phyloP scores from a whole-genome alignment of 768 basidiomycete genomes.

The Crucibulum laeve region DNA sequence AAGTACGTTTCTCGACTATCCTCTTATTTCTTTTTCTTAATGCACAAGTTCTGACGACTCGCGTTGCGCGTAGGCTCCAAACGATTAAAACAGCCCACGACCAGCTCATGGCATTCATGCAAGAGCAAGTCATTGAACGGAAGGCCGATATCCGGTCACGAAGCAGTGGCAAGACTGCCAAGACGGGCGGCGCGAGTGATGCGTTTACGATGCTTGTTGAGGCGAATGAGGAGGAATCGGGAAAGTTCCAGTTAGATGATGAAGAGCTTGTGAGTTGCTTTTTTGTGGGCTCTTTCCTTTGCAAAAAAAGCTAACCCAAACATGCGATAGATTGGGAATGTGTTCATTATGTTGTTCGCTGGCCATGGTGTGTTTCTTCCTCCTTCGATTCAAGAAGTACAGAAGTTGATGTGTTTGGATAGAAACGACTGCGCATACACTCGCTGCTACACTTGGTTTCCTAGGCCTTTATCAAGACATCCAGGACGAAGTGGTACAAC shows the following conservation, averaged over 20 bases:
- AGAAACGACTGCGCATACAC: conserved; percentile 49
- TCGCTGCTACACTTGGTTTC: conserved; percentile 43
- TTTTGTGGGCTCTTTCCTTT: not conserved
- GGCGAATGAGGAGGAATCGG: not conserved
- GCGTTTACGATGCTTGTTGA: conserved; percentile 27
- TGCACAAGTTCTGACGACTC: not conserved
- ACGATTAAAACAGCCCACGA: conserved; percentile 22
- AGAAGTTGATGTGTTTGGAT: not conserved
- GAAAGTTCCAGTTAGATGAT: not conserved
- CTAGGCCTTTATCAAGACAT: conserved; percentile 40
- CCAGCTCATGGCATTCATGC: conserved; percentile 32
- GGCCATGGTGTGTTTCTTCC: conserved; percentile 42
- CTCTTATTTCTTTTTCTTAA: not conserved
- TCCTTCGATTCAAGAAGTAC: not conserved
- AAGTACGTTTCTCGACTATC: conserved; percentile 17
- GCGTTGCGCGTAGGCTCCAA: conserved; percentile 16
- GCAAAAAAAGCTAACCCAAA: not conserved
- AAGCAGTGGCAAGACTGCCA: not conserved
- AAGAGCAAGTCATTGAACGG: conserved; percentile 26
- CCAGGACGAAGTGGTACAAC: conserved; percentile 42
- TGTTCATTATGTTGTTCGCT: conserved; percentile 50
- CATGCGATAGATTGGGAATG: conserved; percentile 41
- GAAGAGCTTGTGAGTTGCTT: conserved; percentile 22
- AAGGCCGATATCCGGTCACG: conserved; percentile 21
- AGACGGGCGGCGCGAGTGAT: conserved; percentile 16